Evolutionary conservation across 345 rosid species (phyloP).

Genomic region (Luvunga scandens): DNA sequence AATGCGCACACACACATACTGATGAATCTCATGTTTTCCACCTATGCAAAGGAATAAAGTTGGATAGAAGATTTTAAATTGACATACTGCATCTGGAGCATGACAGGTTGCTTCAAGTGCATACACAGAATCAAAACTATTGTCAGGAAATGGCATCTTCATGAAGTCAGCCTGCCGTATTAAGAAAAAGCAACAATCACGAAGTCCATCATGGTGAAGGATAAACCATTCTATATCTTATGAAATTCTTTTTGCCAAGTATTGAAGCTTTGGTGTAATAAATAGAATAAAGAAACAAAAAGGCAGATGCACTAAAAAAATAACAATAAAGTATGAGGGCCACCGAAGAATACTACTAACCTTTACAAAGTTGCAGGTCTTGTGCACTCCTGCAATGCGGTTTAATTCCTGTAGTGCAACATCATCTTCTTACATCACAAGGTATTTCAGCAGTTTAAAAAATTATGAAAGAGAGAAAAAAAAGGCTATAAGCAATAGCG

Average conservation of each 20-base stretch:
- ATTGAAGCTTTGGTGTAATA: background rate
- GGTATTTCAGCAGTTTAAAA: background rate
- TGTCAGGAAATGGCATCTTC: slow-evolving; percentile 97
- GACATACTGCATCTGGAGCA: slow-evolving; percentile 96
- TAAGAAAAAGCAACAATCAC: slow-evolving; percentile 12
- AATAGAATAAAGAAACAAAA: background rate
- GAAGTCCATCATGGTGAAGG: background rate
- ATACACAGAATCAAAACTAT: slow-evolving; percentile 82
- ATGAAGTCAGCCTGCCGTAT: slow-evolving; percentile 91
- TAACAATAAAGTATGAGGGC: background rate
- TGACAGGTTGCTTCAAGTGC: slow-evolving; percentile 99
- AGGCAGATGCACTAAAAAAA: background rate
- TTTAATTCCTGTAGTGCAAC: slow-evolving; percentile 62
- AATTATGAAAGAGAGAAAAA: background rate
- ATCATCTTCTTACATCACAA: slow-evolving; percentile 1
- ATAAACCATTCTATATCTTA: slow-evolving; percentile 4
- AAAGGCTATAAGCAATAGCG: background rate
- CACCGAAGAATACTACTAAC: slow-evolving; percentile 33
- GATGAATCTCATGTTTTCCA: background rate
- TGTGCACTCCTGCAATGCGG: slow-evolving; percentile 74
- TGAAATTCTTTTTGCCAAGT: background rate
- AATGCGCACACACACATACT: background rate
- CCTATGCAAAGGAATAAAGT: slow-evolving; percentile 4
- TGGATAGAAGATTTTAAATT: slow-evolving; percentile 7
- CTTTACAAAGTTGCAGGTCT: slow-evolving; percentile 91